Evolutionary conservation across 1,284 basidiomycete genomes (phyloP).

Genomic region (Ceratobasidium sp.): DNA sequence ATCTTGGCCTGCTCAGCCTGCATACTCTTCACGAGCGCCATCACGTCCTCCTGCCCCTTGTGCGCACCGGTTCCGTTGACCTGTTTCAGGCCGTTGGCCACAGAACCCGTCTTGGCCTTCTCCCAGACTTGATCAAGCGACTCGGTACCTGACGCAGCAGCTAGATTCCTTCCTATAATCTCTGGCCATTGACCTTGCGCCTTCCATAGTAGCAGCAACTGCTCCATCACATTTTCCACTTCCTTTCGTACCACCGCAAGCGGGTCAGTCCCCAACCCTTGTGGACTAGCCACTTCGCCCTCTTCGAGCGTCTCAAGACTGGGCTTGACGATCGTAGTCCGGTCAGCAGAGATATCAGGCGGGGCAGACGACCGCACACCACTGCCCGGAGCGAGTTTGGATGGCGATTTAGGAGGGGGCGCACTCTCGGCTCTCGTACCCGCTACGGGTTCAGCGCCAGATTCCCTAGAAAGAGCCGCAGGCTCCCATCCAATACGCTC

Average conservation of each 20-base stretch:
- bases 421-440: constrained; percentile 32
- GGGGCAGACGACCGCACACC: constrained; percentile 37
- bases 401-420: constrained; percentile 18
- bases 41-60: neutral
- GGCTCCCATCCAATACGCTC: constrained; percentile 3
- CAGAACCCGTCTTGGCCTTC: neutral
- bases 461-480: neutral
- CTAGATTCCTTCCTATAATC: constrained; percentile 5
- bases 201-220: constrained; percentile 1
- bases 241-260: neutral
- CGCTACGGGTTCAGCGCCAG: neutral
- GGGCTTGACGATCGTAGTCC: neutral
- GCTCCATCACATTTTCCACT: constrained; percentile 2
- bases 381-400: neutral
- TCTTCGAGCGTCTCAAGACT: neutral
- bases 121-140: constrained; percentile 17
- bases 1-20: neutral
- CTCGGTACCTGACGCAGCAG: neutral
- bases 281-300: neutral
- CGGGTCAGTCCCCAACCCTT: neutral
- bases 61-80: neutral
- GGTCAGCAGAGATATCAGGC: constrained; percentile 5
- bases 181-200: constrained; percentile 33
- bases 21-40: constrained; percentile 14
- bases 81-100: neutral